Percentiles rank a stretch among this genome's conserved stretches.
Conservation (phyloP, 1,139 yeast genomes). For the Maudiozyma humilis region DNA sequence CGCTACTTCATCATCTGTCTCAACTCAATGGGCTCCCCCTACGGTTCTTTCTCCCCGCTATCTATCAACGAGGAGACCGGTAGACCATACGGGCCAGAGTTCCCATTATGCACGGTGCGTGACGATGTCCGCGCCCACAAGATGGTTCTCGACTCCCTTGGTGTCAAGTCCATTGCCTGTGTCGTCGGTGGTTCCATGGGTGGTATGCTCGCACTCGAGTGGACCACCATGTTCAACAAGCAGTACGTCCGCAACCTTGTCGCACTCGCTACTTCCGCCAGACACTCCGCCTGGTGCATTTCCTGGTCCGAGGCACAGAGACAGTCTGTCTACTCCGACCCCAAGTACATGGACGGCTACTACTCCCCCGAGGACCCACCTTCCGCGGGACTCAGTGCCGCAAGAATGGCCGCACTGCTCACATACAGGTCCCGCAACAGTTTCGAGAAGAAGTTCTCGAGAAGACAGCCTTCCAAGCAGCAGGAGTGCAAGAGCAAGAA, state of each 20-base stretch:
- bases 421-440: conserved; percentile 90
- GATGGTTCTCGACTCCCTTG: conserved; percentile 61
- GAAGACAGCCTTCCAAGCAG: conserved; percentile 48
- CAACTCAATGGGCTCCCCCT: conserved; percentile 90
- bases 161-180: conserved; percentile 67
- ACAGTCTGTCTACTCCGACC: conserved; percentile 91
- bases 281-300: conserved; percentile 97
- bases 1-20: conserved; percentile 78
- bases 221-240: conserved; percentile 60
- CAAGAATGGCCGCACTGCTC: conserved; percentile 90
- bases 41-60: conserved; percentile 91
- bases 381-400: conserved; percentile 80
- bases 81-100: conserved; percentile 81
- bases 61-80: conserved; percentile 67
- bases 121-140: conserved; percentile 81
- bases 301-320: conserved; percentile 99
- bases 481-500: conserved; percentile 14
- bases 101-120: conserved; percentile 83
- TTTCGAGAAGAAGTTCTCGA: conserved; percentile 83
- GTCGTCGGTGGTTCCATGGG: conserved; percentile 99
- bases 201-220: conserved; percentile 93
- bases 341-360: conserved; percentile 83
- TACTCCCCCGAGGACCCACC: conserved; percentile 75
- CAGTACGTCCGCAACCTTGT: conserved; percentile 64
- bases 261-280: conserved; percentile 88